Evolutionary conservation across 2,329 filamentous ascomycete species (phyloP).

Genomic region (Alternaria triticina): DNA sequence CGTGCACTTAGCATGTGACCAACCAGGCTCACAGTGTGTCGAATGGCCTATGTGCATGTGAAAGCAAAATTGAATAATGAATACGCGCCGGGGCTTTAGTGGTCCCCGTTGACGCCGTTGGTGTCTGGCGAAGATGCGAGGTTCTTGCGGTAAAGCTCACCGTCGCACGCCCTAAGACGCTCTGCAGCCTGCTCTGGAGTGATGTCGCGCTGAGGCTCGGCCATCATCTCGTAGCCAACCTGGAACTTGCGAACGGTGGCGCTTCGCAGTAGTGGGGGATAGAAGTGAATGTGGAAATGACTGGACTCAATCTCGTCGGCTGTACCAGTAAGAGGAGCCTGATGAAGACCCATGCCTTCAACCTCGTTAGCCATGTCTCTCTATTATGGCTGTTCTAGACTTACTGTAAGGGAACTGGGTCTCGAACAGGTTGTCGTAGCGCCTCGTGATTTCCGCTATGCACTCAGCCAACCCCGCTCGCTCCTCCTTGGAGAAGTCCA

Average conservation of each 20-base stretch:
- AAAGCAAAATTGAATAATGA: neutral
- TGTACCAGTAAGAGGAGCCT: slow-evolving; percentile 84
- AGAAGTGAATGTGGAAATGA: slow-evolving; percentile 97
- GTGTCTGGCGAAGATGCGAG: slow-evolving; percentile 18
- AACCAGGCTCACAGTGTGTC: neutral
- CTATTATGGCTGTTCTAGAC: slow-evolving; percentile 32
- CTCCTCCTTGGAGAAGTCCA: slow-evolving; percentile 79
- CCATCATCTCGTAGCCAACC: slow-evolving; percentile 95
- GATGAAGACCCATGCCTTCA: slow-evolving; percentile 87
- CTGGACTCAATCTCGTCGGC: slow-evolving; percentile 84
- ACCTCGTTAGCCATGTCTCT: slow-evolving; percentile 9
- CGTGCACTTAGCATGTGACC: neutral
- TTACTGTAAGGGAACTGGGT: slow-evolving; percentile 93
- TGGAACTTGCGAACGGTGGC: slow-evolving; percentile 96
- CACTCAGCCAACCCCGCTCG: slow-evolving; percentile 77
- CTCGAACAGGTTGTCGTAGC: slow-evolving; percentile 97
- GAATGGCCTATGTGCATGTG: neutral
- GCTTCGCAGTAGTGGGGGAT: slow-evolving; percentile 88
- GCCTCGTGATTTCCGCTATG: slow-evolving; percentile 83
- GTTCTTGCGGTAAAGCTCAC: slow-evolving; percentile 80
- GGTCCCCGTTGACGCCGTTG: slow-evolving; percentile 24
- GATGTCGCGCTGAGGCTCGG: slow-evolving; percentile 97
- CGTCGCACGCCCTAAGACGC: slow-evolving; percentile 75
- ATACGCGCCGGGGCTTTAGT: neutral
- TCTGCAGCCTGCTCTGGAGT: slow-evolving; percentile 94